phyloP scores from a whole-genome alignment of 2,329 filamentous ascomycete species.

The Penicillium frequentans region DNA sequence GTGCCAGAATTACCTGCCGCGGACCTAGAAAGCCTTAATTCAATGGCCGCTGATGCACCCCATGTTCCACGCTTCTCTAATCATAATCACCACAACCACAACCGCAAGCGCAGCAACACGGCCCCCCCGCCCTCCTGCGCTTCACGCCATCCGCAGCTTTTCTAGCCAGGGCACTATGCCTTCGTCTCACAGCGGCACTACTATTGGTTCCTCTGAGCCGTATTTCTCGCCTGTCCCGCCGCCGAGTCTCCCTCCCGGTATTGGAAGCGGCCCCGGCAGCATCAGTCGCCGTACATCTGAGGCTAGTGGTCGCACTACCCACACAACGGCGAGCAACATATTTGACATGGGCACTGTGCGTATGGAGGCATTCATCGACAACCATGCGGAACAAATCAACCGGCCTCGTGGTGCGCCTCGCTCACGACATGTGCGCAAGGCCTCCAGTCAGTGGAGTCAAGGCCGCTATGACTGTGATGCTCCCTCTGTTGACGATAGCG shows the following conservation, averaged over 20 bases:
- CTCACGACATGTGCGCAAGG: constrained; percentile 28
- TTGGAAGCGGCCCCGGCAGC: constrained; percentile 40
- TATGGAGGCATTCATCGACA: constrained; percentile 93
- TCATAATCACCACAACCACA: constrained; percentile 82
- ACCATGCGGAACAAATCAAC: constrained; percentile 33
- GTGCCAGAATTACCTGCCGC: constrained; percentile 35
- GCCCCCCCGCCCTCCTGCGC: constrained; percentile 61
- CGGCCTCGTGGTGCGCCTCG: constrained; percentile 24
- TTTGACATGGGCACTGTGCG: constrained; percentile 90
- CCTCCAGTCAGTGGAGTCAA: constrained; percentile 35
- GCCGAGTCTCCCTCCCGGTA: constrained; percentile 13
- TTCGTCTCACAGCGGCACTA: constrained; percentile 54
- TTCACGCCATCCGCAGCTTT: constrained; percentile 74
- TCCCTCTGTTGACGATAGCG: constrained; percentile 37
- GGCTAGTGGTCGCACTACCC: constrained; percentile 47
- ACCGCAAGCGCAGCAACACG: constrained; percentile 86
- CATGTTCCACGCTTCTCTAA: constrained; percentile 55
- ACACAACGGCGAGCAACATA: constrained; percentile 57
- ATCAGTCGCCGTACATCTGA: constrained; percentile 56
- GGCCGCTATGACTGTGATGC: constrained; percentile 36
- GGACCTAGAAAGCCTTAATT: constrained; percentile 29
- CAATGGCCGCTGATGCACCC: constrained; percentile 48
- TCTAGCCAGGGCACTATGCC: constrained; percentile 50
- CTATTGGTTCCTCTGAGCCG: constrained; percentile 61
- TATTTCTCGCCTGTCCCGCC: constrained; percentile 40